Evolutionary conservation across 148 eudicot genomes (phyloP).

Genomic region (Cornus florida): DNA sequence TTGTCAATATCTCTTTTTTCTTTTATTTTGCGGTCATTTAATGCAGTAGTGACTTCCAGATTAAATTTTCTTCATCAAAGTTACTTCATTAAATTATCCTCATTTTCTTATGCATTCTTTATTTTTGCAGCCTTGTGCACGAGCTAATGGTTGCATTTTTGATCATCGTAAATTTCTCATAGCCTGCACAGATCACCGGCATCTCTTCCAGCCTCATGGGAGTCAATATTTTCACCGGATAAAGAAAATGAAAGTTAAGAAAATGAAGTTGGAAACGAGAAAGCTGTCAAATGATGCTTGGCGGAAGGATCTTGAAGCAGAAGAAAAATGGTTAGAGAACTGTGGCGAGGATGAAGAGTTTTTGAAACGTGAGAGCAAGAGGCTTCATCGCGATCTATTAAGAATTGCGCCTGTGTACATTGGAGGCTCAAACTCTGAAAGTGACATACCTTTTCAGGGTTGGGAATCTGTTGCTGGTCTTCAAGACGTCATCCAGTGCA

Average conservation of each 20-base stretch:
- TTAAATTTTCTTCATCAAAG: not conserved
- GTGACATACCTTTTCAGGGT: slow-evolving; percentile 55
- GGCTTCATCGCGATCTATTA: slow-evolving; percentile 87
- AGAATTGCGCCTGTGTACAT: slow-evolving; percentile 92
- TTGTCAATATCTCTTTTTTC: slow-evolving; percentile 6
- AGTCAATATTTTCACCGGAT: slow-evolving; percentile 45
- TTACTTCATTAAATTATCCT: not conserved
- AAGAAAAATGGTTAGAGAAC: slow-evolving; percentile 93
- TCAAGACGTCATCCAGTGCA: slow-evolving; percentile 78
- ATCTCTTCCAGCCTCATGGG: slow-evolving; percentile 86
- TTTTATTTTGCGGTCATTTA: not conserved
- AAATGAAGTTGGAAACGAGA: slow-evolving; percentile 77
- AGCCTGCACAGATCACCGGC: slow-evolving; percentile 91
- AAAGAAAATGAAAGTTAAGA: slow-evolving; percentile 78
- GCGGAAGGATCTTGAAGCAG: slow-evolving; percentile 89
- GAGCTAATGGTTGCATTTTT: slow-evolving; percentile 83
- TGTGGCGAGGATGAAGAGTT: slow-evolving; percentile 99
- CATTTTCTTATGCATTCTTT: slow-evolving; percentile 15
- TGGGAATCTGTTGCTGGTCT: slow-evolving; percentile 99
- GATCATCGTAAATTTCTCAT: slow-evolving; percentile 97
- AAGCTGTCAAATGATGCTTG: slow-evolving; percentile 77
- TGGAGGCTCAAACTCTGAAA: slow-evolving; percentile 68
- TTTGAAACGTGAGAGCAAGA: slow-evolving; percentile 87
- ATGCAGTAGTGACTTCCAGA: not conserved
- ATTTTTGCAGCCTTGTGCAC: slow-evolving; percentile 83